A percentile compares a stretch with the other conserved stretches of the same genome.
These are phyloP conservation scores for Copromyces sp. DNA, from an alignment of 495 filamentous ascomycete species.

Conservation along the genomic window DNA sequence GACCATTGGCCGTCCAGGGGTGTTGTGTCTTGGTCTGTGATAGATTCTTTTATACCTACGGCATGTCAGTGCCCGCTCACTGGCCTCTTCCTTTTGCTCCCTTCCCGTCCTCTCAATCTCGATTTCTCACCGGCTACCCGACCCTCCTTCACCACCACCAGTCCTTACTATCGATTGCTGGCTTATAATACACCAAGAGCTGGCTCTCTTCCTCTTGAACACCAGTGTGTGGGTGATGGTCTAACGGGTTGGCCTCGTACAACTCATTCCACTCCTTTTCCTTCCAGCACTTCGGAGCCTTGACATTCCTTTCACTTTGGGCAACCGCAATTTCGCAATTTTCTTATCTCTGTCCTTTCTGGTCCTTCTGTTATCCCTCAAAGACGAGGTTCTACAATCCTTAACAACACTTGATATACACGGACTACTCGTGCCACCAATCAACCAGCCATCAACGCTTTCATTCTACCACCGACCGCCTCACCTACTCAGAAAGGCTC, in stretches of 20 bases:
- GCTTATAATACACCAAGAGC: conserved; percentile 44
- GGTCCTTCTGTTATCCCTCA: neutral
- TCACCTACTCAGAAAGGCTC: neutral
- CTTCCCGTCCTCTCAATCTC: conserved; percentile 25
- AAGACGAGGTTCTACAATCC: neutral
- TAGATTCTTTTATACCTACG: conserved; percentile 39
- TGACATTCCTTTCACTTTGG: conserved; percentile 12
- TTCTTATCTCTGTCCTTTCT: neutral
- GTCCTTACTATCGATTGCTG: conserved; percentile 41
- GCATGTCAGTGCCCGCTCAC: conserved; percentile 27
- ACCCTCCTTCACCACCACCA: conserved; percentile 26
- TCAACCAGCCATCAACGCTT: conserved; percentile 8
- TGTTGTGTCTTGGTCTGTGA: conserved; percentile 25
- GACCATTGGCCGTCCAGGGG: conserved; percentile 27
- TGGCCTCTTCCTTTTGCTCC: conserved; percentile 21
- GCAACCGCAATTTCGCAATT: neutral
- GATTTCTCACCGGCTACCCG: conserved; percentile 24
- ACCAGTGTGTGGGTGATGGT: conserved; percentile 29
- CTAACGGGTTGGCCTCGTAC: conserved; percentile 32
- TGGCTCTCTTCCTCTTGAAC: conserved; percentile 37
- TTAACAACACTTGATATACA: neutral
- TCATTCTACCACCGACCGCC: conserved; percentile 6
- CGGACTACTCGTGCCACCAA: neutral
- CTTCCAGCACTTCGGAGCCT: conserved; percentile 9
- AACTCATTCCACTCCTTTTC: conserved; percentile 39